Evolutionary conservation across 164 flowering plant genomes (phyloP), one percentile per base, ranked within the genome.

Genomic region (Brasenia schreberi): DNA sequence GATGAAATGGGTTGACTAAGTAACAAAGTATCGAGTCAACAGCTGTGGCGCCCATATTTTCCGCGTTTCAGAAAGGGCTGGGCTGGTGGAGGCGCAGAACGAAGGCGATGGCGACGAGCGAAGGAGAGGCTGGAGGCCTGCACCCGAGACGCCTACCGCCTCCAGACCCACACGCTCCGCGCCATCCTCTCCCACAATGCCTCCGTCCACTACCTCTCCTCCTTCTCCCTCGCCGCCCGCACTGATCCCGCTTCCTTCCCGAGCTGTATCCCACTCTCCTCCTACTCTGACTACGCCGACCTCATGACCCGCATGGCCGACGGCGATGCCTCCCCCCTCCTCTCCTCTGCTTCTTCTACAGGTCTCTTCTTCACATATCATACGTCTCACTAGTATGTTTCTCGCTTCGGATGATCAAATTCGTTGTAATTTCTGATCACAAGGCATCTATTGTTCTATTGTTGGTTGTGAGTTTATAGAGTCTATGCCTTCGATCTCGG

Each of bases 311-410:
- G 67, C 59, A 39, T 82, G 69, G 83, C 82, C 59, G 71, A 75
- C 42, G 77, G 78, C 23, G 69, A 39, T 45, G 69, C 70, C 64
- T 69, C 66, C 10, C 73, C 76, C 49, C 43, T 74, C 19, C 79
- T 80, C 5, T 82, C 17, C n/a, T 78, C 66, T 82, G 83, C 59
- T 82, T 82, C 83, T 82, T 82, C 78, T 74, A 79, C 75, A 82
- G 85, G 85, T 78, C 66, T 49, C 5, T 53, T 65, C 10, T 80
- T 67, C 69, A 70, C 64, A 70, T 68, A 56, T 76, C 79, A 81
- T 77, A 59, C 66, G 53, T 39, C 11, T 18, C 60, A 64, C 17
- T 2, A 33, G 39, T 11, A 18, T 58, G 27, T 39, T 19, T 43
- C 7, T 7, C 11, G 42, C 45, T 16, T 27, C 27, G 5, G 62